phyloP scores from a whole-genome alignment of 2,329 filamentous ascomycete species.

The Pseudocercospora musae region DNA sequence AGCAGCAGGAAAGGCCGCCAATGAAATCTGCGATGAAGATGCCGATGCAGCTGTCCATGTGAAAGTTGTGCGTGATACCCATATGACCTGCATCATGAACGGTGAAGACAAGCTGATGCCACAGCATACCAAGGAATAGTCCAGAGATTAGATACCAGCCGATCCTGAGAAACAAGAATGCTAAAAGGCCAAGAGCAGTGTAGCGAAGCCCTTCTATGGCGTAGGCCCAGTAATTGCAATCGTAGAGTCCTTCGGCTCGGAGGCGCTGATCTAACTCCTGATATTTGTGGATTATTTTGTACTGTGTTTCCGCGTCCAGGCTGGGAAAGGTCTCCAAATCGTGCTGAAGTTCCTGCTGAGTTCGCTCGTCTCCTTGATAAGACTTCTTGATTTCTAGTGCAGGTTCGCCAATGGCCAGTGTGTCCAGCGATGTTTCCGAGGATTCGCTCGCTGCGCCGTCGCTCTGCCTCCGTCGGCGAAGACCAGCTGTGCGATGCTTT shows the following conservation, averaged over 20 bases:
- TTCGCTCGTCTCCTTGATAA: slow-evolving; percentile 63
- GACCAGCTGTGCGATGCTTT: slow-evolving; percentile 35
- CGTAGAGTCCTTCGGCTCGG: slow-evolving; percentile 69
- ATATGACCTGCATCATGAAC: slow-evolving; percentile 96
- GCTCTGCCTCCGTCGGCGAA: slow-evolving; percentile 39
- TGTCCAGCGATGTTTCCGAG: slow-evolving; percentile 61
- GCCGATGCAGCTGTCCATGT: slow-evolving; percentile 76
- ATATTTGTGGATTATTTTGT: slow-evolving; percentile 74
- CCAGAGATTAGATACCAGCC: slow-evolving; percentile 59
- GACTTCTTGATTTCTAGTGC: slow-evolving; percentile 37
- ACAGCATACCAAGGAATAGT: slow-evolving; percentile 74
- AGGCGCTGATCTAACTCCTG: slow-evolving; percentile 71
- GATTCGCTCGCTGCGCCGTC: slow-evolving; percentile 36
- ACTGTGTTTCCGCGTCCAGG: slow-evolving; percentile 70
- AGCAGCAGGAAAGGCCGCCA: slow-evolving; percentile 84
- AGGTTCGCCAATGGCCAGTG: slow-evolving; percentile 43
- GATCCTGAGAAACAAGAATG: slow-evolving; percentile 48
- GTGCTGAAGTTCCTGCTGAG: slow-evolving; percentile 69
- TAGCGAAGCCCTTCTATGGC: slow-evolving; percentile 73
- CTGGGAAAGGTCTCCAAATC: slow-evolving; percentile 79
- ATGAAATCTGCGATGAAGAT: slow-evolving; percentile 88
- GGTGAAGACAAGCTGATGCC: slow-evolving; percentile 92
- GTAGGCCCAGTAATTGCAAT: slow-evolving; percentile 82
- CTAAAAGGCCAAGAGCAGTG: slow-evolving; percentile 59
- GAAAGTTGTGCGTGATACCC: slow-evolving; percentile 91